Evolutionary conservation across 352 stramenopile genomes (phyloP).

Genomic region (Poterioochromonas sp.): DNA sequence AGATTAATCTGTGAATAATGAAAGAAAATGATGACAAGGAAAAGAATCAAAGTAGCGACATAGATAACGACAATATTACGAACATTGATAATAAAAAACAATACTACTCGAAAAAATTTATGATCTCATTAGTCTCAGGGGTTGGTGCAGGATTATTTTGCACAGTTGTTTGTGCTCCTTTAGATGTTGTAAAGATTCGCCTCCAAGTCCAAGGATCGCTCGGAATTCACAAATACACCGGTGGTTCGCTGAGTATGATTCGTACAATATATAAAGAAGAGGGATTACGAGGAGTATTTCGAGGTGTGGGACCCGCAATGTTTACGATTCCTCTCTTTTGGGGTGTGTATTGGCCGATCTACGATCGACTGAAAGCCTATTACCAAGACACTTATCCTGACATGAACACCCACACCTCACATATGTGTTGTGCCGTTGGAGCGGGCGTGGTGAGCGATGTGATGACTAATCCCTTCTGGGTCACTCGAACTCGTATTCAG

Average conservation of each 20-base stretch:
- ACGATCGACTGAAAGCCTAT: background rate
- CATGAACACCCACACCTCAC: slow-evolving; percentile 21
- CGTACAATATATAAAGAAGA: slow-evolving; percentile 13
- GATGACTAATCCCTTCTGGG: slow-evolving; percentile 46
- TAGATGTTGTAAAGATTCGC: slow-evolving; percentile 31
- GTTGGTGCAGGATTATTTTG: slow-evolving; percentile 11
- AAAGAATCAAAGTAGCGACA: no score
- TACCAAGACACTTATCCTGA: slow-evolving; percentile 25
- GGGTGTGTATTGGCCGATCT: slow-evolving; percentile 17
- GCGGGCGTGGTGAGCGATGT: slow-evolving; percentile 40
- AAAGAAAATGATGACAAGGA: no score
- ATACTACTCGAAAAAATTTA: slow-evolving; percentile 1
- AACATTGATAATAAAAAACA: no score
- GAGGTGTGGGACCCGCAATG: slow-evolving; percentile 14
- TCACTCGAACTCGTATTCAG: slow-evolving; percentile 45
- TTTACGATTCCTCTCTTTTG: slow-evolving; percentile 26
- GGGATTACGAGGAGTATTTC: slow-evolving; percentile 12
- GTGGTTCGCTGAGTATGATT: background rate
- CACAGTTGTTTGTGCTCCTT: slow-evolving; percentile 10
- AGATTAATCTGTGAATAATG: no score
- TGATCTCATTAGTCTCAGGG: background rate
- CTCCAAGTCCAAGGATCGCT: slow-evolving; percentile 27
- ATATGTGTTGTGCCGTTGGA: slow-evolving; percentile 30
- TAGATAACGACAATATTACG: no score
- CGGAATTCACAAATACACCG: background rate